Evolutionary conservation across 225 moss, liverwort and hornwort species (phyloP), one percentile per base, ranked within the genome.

Genomic region (Anthoceros angustus): DNA sequence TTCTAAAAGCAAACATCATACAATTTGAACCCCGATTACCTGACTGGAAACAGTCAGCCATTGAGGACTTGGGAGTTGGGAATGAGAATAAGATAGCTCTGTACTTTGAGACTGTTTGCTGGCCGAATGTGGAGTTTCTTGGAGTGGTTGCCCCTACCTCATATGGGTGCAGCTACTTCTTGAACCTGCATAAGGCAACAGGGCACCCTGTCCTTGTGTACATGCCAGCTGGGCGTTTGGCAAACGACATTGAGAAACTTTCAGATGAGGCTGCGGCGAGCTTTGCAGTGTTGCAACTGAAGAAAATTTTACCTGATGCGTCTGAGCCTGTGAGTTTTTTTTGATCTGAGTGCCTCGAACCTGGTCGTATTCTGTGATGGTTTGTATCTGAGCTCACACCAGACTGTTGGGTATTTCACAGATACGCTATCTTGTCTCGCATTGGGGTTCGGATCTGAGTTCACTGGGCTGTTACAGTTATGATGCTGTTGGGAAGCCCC

Each of bases 51-150:
- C 87, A 87, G 74, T 40, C 66, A 46, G 83, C 92, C 25, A 92
- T 98, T 25, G 72, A 66, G 41, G 89, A 92, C 78, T 71, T 98
- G 74, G 98, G 86, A 12, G 82, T 98, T 61, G 98, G 98, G 26
- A 98, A 98, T 40, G 98, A 98, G 75, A 98, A 98, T 61, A 98
- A 98, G 68, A 92, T 98, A 63, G 98, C 92, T 48, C 79, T 98
- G 40, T 83, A 81, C 68, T 98, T 98, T 76, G 87, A 89, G 63
- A 81, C 77, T 76, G 98, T 92, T 25, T 77, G 81, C 65, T 98
- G 98, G 98, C 98, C 98, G 20, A 98, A 92, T 72, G 98, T 98
- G 39, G 98, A 98, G 78, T 98, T 98, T 72, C 77, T 98, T 61
- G 98, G 98, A 69, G 89, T 98, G 41, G 98, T 98, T 72, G 92